Evolutionary conservation across 1,139 yeast species (phyloP).

Genomic region (Zygoascus hellenicus): DNA sequence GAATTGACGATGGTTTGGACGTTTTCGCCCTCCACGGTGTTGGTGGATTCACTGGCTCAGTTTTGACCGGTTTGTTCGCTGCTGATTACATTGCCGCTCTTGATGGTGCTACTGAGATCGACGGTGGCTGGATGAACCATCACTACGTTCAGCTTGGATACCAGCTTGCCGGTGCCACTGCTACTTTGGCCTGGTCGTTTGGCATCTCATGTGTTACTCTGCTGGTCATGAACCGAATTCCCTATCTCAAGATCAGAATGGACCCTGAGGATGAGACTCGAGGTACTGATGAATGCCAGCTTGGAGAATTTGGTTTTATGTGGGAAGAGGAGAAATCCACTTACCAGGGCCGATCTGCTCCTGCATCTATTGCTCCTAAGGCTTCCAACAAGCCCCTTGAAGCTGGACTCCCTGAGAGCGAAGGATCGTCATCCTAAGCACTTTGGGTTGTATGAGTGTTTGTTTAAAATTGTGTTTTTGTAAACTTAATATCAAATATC

Average conservation of each 20-base stretch:
- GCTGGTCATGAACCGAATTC: slow-evolving; percentile 69
- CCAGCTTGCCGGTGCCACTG: slow-evolving; percentile 79
- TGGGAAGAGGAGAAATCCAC: slow-evolving; percentile 16
- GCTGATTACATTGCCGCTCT: slow-evolving; percentile 86
- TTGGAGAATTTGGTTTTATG: slow-evolving; percentile 60
- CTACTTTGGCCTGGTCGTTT: slow-evolving; percentile 79
- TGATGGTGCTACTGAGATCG: slow-evolving; percentile 52
- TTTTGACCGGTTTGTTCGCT: slow-evolving; percentile 86
- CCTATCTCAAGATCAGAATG: slow-evolving; percentile 76
- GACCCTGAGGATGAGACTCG: slow-evolving; percentile 83
- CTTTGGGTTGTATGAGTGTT: neutral
- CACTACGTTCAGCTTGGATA: slow-evolving; percentile 85
- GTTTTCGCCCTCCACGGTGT: slow-evolving; percentile 92
- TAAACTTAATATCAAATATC: neutral
- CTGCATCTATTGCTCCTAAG: slow-evolving; percentile 7
- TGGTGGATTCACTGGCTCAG: slow-evolving; percentile 83
- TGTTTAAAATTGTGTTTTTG: neutral
- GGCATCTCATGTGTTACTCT: slow-evolving; percentile 67
- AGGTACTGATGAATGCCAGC: slow-evolving; percentile 86
- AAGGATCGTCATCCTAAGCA: neutral
- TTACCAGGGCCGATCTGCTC: slow-evolving; percentile 3
- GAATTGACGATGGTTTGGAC: slow-evolving; percentile 93
- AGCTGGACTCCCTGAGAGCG: slow-evolving; percentile 4
- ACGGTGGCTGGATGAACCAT: slow-evolving; percentile 93
- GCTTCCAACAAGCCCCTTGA: neutral